These are phyloP conservation scores for Candida gigantensis DNA, from an alignment of 1,139 yeast genomes.

Conservation along the genomic window DNA sequence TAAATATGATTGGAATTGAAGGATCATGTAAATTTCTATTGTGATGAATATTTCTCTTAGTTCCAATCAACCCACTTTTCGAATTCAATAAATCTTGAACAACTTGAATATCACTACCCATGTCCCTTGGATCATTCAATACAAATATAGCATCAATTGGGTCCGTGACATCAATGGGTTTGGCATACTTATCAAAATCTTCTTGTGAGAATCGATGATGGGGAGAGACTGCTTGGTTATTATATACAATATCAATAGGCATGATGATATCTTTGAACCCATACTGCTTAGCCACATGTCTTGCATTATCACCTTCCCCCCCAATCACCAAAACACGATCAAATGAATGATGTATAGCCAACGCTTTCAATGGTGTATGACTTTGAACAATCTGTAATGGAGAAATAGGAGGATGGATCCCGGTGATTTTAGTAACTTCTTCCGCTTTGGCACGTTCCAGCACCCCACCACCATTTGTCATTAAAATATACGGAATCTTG, in stretches of 20 bases:
- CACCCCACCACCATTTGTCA: conserved; percentile 94
- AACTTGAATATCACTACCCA: conserved; percentile 84
- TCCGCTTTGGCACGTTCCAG: conserved; percentile 63
- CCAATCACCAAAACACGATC: conserved; percentile 79
- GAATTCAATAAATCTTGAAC: conserved; percentile 72
- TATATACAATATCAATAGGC: conserved; percentile 69
- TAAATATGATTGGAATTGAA: conserved; percentile 75
- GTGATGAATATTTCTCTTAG: conserved; percentile 38
- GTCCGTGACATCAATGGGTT: conserved; percentile 27
- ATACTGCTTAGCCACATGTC: conserved; percentile 71
- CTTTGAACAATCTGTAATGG: conserved; percentile 79
- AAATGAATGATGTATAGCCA: conserved; percentile 47
- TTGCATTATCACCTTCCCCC: conserved; percentile 68
- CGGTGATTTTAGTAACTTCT: conserved; percentile 52
- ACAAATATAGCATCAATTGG: conserved; percentile 80
- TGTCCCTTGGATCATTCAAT: conserved; percentile 89
- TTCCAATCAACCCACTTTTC: conserved; percentile 64
- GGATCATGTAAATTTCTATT: conserved; percentile 41
- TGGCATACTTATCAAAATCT: conserved; percentile 51
- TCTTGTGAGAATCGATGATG: conserved; percentile 56
- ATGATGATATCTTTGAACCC: conserved; percentile 81
- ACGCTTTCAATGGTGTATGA: conserved; percentile 83
- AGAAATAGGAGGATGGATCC: conserved; percentile 44
- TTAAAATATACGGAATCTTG: conserved; percentile 74
- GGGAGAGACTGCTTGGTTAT: conserved; percentile 67